phyloP scores from a whole-genome alignment of 2,329 filamentous ascomycete genomes.

The Tolypocladium pustulatum region DNA sequence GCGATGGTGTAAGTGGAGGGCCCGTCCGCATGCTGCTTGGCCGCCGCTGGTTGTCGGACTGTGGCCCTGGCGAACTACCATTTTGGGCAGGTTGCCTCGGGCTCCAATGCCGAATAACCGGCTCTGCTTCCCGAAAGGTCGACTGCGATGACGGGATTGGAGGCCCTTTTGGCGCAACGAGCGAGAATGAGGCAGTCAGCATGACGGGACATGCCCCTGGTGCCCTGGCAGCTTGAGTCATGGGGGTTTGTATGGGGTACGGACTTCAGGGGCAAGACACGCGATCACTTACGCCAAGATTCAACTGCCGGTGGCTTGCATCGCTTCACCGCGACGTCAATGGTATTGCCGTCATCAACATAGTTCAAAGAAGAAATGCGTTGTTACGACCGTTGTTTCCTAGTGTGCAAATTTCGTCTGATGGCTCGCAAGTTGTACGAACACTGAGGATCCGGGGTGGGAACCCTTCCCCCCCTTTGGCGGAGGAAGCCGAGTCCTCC shows the following conservation, averaged over 20 bases:
- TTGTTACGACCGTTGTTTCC: neutral
- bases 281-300: neutral
- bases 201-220: neutral
- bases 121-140: neutral
- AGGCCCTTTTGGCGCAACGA: neutral
- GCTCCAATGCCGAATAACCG: neutral
- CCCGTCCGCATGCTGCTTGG: neutral
- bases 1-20: neutral
- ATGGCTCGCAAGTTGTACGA: neutral
- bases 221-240: neutral
- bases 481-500: neutral
- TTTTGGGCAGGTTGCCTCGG: neutral
- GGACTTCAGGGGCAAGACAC: neutral
- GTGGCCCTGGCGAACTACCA: neutral
- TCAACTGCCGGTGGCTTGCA: neutral
- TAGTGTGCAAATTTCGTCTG: neutral
- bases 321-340: neutral
- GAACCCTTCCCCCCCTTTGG: neutral
- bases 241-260: neutral
- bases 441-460: neutral
- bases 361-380: too few relatives aligned
- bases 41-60: neutral
- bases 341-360: neutral
- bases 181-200: neutral
- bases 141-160: neutral